Conservation (phyloP, 2,329 filamentous ascomycete species). For the Claviceps paspali region DNA sequence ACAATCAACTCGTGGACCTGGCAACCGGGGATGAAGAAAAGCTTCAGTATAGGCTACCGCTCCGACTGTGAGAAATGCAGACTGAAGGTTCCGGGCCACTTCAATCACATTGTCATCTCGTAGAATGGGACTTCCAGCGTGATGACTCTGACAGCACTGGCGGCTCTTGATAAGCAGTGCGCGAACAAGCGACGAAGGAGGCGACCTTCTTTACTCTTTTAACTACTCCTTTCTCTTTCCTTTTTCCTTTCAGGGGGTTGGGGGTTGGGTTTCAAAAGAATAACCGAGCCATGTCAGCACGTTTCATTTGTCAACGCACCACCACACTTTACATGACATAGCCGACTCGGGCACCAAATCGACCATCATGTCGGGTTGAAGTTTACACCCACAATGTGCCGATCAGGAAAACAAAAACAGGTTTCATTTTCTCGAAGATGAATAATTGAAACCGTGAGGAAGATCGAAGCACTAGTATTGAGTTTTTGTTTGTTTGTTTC, state of each 20-base stretch:
- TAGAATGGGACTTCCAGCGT: constrained; percentile 21
- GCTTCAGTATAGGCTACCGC: constrained; percentile 64
- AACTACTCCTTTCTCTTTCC: too few species aligned
- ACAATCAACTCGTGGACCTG: constrained; percentile 46
- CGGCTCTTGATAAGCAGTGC: not conserved
- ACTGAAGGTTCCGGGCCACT: constrained; percentile 61
- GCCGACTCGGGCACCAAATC: not conserved
- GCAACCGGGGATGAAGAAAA: constrained; percentile 50
- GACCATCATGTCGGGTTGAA: not conserved
- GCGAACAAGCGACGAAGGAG: not conserved
- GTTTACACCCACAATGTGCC: not conserved
- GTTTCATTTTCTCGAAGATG: too few species aligned
- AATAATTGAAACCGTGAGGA: too few species aligned
- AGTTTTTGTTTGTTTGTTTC: too few species aligned
- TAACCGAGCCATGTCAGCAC: not conserved
- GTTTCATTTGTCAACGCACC: too few species aligned
- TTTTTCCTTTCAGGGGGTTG: too few species aligned
- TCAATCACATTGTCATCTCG: constrained; percentile 61
- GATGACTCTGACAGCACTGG: not conserved
- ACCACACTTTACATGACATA: too few species aligned
- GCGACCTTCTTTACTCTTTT: not conserved
- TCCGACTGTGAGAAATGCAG: constrained; percentile 67
- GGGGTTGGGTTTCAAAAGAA: too few species aligned
- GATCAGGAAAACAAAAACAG: too few species aligned
- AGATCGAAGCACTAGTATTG: too few species aligned